phyloP scores from a whole-genome alignment of 495 filamentous ascomycete genomes.

The Pyronema omphalodes region DNA sequence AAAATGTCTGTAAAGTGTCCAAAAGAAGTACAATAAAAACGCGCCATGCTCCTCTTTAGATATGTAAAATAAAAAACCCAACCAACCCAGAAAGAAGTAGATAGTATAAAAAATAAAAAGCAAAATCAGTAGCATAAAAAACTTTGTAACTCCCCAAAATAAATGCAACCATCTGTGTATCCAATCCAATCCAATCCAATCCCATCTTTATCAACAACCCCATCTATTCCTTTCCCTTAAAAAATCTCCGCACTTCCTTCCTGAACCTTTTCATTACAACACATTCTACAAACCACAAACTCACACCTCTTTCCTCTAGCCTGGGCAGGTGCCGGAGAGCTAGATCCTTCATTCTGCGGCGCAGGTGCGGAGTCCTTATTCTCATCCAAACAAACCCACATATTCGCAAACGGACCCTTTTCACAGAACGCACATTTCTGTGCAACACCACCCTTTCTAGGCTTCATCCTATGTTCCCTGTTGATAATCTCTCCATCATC shows the following conservation, averaged over 20 bases:
- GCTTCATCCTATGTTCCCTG: slow-evolving; percentile 18
- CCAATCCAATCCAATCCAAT: too few species aligned
- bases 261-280: slow-evolving; percentile 24
- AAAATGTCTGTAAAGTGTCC: too few species aligned
- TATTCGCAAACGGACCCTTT: slow-evolving; percentile 22
- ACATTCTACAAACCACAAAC: slow-evolving; percentile 23
- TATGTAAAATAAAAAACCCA: too few species aligned
- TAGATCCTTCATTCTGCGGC: background rate
- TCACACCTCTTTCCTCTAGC: slow-evolving; percentile 4
- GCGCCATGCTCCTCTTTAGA: too few species aligned
- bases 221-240: background rate
- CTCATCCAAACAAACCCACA: slow-evolving; percentile 22
- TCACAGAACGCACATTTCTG: slow-evolving; percentile 21
- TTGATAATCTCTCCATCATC: slow-evolving; percentile 6
- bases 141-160: too few species aligned
- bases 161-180: too few species aligned
- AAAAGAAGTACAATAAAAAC: too few species aligned
- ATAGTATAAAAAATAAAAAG: too few species aligned
- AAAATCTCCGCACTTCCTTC: slow-evolving; percentile 18
- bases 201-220: too few species aligned
- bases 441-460: slow-evolving; percentile 16
- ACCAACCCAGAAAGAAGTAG: too few species aligned
- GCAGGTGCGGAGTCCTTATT: background rate
- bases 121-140: too few species aligned
- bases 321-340: too few species aligned